Evolutionary conservation across 2,329 filamentous ascomycete genomes (phyloP).

Genomic region (Lanzia echinophila): DNA sequence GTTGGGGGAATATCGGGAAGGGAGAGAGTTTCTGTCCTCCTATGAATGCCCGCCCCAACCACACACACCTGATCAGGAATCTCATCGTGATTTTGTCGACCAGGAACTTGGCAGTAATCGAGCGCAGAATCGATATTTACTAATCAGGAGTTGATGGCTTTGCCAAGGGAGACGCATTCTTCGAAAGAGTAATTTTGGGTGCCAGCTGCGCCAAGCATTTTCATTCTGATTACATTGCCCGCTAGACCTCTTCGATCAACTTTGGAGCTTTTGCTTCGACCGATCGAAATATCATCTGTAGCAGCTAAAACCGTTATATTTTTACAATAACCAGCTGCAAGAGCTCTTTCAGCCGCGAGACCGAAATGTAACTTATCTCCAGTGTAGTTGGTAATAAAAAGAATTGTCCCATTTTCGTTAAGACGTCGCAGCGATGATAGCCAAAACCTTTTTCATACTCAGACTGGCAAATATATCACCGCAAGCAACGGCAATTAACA

Average conservation of each 20-base stretch:
- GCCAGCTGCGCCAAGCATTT: background rate
- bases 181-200: constrained; percentile 17
- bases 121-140: constrained; percentile 45
- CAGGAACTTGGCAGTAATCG: constrained; percentile 47
- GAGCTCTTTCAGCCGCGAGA: constrained; percentile 33
- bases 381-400: background rate
- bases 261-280: constrained; percentile 44
- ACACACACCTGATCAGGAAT: constrained; percentile 46
- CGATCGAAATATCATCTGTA: constrained; percentile 60
- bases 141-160: constrained; percentile 28
- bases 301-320: constrained; percentile 47
- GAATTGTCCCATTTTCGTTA: constrained; percentile 43
- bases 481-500: constrained; percentile 53
- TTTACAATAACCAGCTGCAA: constrained; percentile 42
- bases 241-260: constrained; percentile 57
- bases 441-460: constrained; percentile 55
- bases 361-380: constrained; percentile 38
- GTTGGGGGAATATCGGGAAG: background rate
- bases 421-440: constrained; percentile 49
- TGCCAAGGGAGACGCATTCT: constrained; percentile 22
- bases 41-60: constrained; percentile 61
- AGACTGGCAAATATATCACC: constrained; percentile 60
- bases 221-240: constrained; percentile 46
- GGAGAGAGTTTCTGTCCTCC: background rate
- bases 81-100: constrained; percentile 42